Base-by-base conservation (phyloP, 2,329 filamentous ascomycete species). In the Penicillium sp. region DNA sequence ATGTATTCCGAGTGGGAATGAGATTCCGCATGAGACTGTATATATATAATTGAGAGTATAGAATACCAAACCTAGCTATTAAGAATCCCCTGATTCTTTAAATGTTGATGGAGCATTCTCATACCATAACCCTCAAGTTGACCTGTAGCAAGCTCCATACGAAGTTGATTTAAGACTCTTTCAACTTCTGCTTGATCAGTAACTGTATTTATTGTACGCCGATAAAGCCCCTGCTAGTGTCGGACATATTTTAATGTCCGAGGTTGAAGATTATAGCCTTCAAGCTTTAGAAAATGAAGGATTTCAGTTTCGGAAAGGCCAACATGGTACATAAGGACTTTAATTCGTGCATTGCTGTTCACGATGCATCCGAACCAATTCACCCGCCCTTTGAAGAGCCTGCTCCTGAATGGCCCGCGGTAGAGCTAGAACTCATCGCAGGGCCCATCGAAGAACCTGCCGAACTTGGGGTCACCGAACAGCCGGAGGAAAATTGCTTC, bases 61-160 rank as follows among this genome's bases (percentile, higher is more conserved):
- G 3, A 35, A 35, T 35, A 35, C 2, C n/a, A n/a, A n/a, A 35
- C 31, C 31, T 35, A 9, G 8, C 11, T 4, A 35, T 35, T 4
- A 35, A 7, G 31, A 35, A 35, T n/a, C 11, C 31, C 11, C 6
- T 35, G 11, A 7, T 7, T 35, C 6, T 49, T 52, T 30, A 65
- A 56, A 52, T 66, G 44, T 13, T 56, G 55, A 56, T 66, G 51
- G 23, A 66, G 46, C n/a, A 61, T 29, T 44, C 58, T 55, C 48
- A 58, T 56, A 7, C 58, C 60, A 45, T 65, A 63, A 4, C 65
- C 63, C 46, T 66, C 54, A 58, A 66, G 64, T 26, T 49, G 47
- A 17, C 63, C 63, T 17, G 56, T 60, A 11, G 63, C 54, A 44
- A 64, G 44, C 38, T 65, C 63, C 11, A 45, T 62, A 38, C 47